phyloP scores from a whole-genome alignment of 345 rosid genomes.

The Firmiana major region DNA sequence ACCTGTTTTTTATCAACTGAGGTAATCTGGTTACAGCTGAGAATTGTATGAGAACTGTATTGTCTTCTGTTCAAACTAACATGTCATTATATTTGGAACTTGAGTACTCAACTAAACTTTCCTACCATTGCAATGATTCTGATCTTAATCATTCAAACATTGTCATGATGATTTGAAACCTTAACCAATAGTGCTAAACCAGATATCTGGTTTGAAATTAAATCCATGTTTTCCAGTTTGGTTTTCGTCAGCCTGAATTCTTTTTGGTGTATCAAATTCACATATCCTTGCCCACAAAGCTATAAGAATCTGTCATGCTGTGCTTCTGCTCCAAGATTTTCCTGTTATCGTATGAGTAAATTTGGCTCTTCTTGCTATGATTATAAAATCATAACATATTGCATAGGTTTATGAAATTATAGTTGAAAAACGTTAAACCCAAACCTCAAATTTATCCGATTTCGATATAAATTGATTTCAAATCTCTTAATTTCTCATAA shows the following conservation, averaged over 20 bases:
- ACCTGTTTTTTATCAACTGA: background rate
- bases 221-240: background rate
- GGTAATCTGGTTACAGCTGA: background rate
- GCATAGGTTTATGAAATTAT: background rate
- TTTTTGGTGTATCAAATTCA: background rate
- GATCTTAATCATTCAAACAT: background rate
- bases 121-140: background rate
- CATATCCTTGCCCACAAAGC: background rate
- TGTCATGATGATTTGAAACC: background rate
- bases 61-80: background rate
- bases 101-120: constrained; percentile 4
- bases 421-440: too few species aligned
- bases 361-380: background rate
- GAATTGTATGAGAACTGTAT: background rate
- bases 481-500: too few species aligned
- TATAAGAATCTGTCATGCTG: background rate
- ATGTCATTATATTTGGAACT: background rate
- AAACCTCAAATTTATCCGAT: too few species aligned
- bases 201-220: background rate
- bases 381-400: background rate
- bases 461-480: too few species aligned
- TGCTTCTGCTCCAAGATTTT: background rate
- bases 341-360: background rate
- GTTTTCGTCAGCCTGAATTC: background rate
- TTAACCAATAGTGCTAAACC: background rate